Evolutionary conservation across 2,329 filamentous ascomycete species (phyloP), one percentile per base, ranked within the genome.

Genomic region (Penicillium sp.): DNA sequence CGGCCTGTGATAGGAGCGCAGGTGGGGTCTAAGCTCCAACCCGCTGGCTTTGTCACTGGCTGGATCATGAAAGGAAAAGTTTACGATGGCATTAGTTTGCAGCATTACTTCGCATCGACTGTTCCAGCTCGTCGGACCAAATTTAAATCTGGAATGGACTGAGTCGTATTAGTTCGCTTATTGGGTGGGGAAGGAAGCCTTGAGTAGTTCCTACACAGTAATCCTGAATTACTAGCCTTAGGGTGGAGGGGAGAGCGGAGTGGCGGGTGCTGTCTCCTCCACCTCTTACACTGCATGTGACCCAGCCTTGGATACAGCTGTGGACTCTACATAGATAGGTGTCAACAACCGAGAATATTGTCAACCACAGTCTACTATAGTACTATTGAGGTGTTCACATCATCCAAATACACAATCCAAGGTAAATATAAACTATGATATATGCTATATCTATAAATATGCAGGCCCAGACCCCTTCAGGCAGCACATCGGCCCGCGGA

Each of bases 11-110:
- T 63, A 62, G 49, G 54, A 60, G 52, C 33, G 45, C 33, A 39
- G 34, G 51, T 51, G 55, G 51, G 59, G 61, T 58, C 61, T 54
- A 58, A 60, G 55, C 55, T 62, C 52, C 18, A 44, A 23, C 21
- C 48, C 11, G n/a, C 24, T 34, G 23, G 40, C 39, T 53, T 46
- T 33, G 40, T 24, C 11, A 55, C 48, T 55, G 49, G 34, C 33
- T 56, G 49, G 49, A 48, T 5, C 43, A 31, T 43, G 42, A 18
- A 57, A 54, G 53, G 58, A 40, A 54, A 51, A 29, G 28, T 21
- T 43, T 49, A 44, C 34, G 39, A 34, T 43, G 21, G 40, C 45
- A 33, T 55, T 43, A 36, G 21, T 54, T 33, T 52, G 19, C 49
- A 45, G 13, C 33, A 42, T 34, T 44, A 36, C 56, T 43, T 54